A percentile compares a stretch with the other conserved stretches of the same genome.
phyloP scores from a whole-genome alignment of 352 stramenopile species.

The Thalassiosira exigua region DNA sequence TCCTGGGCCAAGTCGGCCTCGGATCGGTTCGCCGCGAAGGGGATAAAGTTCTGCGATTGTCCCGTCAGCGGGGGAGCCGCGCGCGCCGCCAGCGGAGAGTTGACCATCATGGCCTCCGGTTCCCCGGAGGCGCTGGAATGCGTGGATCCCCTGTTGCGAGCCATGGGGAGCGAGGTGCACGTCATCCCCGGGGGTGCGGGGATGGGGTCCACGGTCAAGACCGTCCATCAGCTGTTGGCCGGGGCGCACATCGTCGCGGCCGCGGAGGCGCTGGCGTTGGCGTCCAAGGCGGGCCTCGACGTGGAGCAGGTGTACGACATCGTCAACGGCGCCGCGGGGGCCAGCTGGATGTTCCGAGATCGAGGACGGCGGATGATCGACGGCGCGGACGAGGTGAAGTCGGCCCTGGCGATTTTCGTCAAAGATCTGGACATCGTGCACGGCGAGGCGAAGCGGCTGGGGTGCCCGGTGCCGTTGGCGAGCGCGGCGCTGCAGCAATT shows the following conservation, averaged over 20 bases:
- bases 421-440: slow-evolving; percentile 85
- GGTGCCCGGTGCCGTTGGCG: slow-evolving; percentile 65
- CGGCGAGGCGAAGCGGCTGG: slow-evolving; percentile 62
- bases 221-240: slow-evolving; percentile 79
- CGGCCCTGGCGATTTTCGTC: slow-evolving; percentile 73
- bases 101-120: slow-evolving; percentile 76
- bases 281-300: slow-evolving; percentile 74
- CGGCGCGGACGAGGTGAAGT: slow-evolving; percentile 56
- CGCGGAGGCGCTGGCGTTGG: slow-evolving; percentile 73
- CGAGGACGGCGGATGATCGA: slow-evolving; percentile 72
- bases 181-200: slow-evolving; percentile 70
- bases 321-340: slow-evolving; percentile 70
- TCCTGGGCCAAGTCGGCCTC: slow-evolving; percentile 52
- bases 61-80: slow-evolving; percentile 74
- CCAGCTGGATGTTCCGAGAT: slow-evolving; percentile 81
- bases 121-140: slow-evolving; percentile 30
- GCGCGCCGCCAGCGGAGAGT: slow-evolving; percentile 58
- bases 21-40: slow-evolving; percentile 41
- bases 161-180: slow-evolving; percentile 69
- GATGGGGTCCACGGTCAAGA: slow-evolving; percentile 70
- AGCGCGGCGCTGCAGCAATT: slow-evolving; percentile 75
- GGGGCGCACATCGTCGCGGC: slow-evolving; percentile 75
- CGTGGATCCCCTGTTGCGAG: slow-evolving; percentile 48
- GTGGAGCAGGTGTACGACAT: slow-evolving; percentile 78
- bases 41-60: slow-evolving; percentile 69